Percentiles rank a stretch among this genome's conserved stretches.
phyloP scores from a whole-genome alignment of 805 yeast genomes.

The Pichia deserticola region DNA sequence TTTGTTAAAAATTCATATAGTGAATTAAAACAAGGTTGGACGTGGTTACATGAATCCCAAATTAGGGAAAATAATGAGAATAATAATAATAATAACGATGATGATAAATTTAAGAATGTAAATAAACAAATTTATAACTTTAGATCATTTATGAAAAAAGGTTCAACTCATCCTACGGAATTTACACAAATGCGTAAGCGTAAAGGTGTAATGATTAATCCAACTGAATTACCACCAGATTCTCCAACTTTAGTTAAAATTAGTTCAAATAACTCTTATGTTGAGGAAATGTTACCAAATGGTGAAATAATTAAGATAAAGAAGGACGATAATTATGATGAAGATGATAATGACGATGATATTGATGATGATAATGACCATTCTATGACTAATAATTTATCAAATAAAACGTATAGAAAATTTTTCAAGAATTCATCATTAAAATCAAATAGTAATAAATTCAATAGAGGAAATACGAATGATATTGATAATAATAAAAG shows the following conservation, averaged over 20 bases:
- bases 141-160: slow-evolving; percentile 27
- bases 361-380: slow-evolving; percentile 15
- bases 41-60: slow-evolving; percentile 37
- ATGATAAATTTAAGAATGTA: slow-evolving; percentile 6
- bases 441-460: slow-evolving; percentile 8
- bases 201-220: slow-evolving; percentile 39
- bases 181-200: slow-evolving; percentile 37
- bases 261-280: slow-evolving; percentile 32
- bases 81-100: background rate
- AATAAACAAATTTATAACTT: slow-evolving; percentile 18
- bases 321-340: slow-evolving; percentile 15
- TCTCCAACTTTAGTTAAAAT: slow-evolving; percentile 29
- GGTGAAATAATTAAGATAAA: slow-evolving; percentile 51
- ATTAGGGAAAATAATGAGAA: slow-evolving; percentile 21
- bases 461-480: background rate
- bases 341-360: slow-evolving; percentile 8
- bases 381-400: slow-evolving; percentile 17
- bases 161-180: slow-evolving; percentile 27
- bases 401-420: slow-evolving; percentile 20
- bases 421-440: slow-evolving; percentile 16
- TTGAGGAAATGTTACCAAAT: slow-evolving; percentile 62
- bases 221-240: slow-evolving; percentile 47
- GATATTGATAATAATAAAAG: slow-evolving; percentile 37
- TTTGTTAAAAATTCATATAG: slow-evolving; percentile 67
- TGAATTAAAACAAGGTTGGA: slow-evolving; percentile 78